Evolutionary conservation across 2,329 filamentous ascomycete genomes (phyloP).

Genomic region (Aspergillus fumigatiaffinis): DNA sequence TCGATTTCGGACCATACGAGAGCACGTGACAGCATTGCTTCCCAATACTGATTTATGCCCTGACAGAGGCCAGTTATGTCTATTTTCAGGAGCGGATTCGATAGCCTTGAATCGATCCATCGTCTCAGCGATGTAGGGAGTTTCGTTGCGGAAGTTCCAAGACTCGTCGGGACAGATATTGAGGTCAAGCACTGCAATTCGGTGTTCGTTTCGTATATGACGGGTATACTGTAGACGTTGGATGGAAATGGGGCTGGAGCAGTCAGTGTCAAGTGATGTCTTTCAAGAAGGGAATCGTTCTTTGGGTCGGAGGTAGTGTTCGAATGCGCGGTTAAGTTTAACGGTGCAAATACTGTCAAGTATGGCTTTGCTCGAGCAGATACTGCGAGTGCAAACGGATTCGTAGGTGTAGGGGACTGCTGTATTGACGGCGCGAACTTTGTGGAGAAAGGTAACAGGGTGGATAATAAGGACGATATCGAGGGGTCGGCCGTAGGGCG

Average conservation of each 20-base stretch:
- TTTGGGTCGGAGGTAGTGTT: conserved; percentile 19
- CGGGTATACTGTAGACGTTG: conserved; percentile 28
- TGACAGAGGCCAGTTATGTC: conserved; percentile 41
- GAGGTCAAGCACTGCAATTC: conserved; percentile 33
- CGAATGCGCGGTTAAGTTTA: conserved; percentile 49
- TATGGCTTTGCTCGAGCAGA: conserved; percentile 61
- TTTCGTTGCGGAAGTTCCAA: conserved; percentile 15
- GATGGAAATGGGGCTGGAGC: conserved; percentile 35
- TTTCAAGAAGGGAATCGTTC: conserved; percentile 24
- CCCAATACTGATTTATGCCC: conserved; percentile 42
- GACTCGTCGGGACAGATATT: conserved; percentile 22
- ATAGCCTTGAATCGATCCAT: conserved; percentile 35
- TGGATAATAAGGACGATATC: conserved; percentile 36
- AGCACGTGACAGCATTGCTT: conserved; percentile 35
- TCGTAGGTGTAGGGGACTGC: conserved; percentile 52
- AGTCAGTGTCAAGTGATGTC: conserved; percentile 33
- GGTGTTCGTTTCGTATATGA: conserved; percentile 34
- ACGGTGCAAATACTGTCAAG: conserved; percentile 66
- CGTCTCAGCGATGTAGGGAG: conserved; percentile 27
- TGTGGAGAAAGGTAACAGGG: conserved; percentile 39
- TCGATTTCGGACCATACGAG: conserved; percentile 35
- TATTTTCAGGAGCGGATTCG: conserved; percentile 31
- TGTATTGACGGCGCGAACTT: conserved; percentile 20
- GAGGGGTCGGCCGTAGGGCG: conserved; percentile 19
- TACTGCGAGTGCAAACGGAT: conserved; percentile 58